phyloP scores from a whole-genome alignment of 257 asterid genomes.

The Thymus mandschuricus region DNA sequence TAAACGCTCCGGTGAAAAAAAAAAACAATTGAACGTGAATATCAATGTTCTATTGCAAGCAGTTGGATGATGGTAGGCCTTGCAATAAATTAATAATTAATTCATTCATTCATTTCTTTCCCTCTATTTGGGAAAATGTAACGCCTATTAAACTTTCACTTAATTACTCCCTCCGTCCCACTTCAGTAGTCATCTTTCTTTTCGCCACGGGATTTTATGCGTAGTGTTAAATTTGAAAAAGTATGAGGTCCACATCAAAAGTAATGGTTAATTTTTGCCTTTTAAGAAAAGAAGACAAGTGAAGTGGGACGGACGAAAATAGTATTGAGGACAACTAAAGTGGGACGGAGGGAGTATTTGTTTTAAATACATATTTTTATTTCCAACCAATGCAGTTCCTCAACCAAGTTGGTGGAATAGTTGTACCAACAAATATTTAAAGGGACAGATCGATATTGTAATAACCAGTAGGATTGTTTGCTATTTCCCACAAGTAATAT shows the following conservation, averaged over 20 bases:
- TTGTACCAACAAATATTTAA: background rate
- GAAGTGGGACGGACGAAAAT: too few species aligned
- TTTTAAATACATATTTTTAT: background rate
- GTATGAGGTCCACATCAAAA: too few species aligned
- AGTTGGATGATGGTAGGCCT: background rate
- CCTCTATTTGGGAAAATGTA: background rate
- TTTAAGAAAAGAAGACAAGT: too few species aligned
- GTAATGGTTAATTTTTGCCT: too few species aligned
- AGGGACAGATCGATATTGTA: background rate
- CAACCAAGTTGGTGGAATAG: constrained; percentile 12
- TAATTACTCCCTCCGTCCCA: too few species aligned
- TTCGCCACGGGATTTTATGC: too few species aligned
- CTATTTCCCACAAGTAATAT: background rate
- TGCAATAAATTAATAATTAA: background rate
- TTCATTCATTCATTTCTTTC: background rate
- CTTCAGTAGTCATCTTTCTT: too few species aligned
- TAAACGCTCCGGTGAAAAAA: too few species aligned
- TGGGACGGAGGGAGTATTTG: too few species aligned
- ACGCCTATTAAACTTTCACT: background rate
- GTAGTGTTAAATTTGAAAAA: too few species aligned
- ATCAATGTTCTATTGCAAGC: background rate
- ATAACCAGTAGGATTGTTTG: background rate
- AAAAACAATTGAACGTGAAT: too few species aligned
- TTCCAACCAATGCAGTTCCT: background rate
- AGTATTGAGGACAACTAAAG: too few species aligned